Percentiles rank a stretch among this genome's conserved stretches.
These are phyloP conservation scores for Tetramitus jugosus DNA, from an alignment of 208 protist genomes.

Conservation along the genomic window DNA sequence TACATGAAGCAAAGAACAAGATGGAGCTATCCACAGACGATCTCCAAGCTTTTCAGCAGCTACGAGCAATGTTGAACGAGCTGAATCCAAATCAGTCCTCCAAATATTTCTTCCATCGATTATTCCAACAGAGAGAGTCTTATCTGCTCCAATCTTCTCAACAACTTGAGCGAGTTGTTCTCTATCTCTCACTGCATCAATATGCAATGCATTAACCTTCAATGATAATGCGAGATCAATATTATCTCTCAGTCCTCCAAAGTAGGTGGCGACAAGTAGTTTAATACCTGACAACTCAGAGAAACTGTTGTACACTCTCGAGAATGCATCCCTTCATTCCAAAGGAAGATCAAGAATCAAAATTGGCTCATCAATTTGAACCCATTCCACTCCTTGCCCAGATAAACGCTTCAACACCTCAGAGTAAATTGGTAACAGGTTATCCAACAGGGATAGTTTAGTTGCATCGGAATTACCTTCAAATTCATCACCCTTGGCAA, in stretches of 20 bases:
- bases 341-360: constrained; percentile 71
- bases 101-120: constrained; percentile 72
- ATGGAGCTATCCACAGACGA: constrained; percentile 55
- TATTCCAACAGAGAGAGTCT: constrained; percentile 54
- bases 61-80: constrained; percentile 4
- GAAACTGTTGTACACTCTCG: too few species aligned
- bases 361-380: constrained; percentile 72
- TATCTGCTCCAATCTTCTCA: constrained; percentile 33
- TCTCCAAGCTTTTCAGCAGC: constrained; percentile 32
- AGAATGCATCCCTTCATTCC: too few species aligned
- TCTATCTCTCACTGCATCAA: constrained; percentile 49
- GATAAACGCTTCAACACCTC: constrained; percentile 52
- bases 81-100: constrained; percentile 48
- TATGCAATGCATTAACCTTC: constrained; percentile 57
- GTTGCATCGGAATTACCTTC: neutral
- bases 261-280: constrained; percentile 63
- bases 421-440: constrained; percentile 55
- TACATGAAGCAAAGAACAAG: constrained; percentile 64
- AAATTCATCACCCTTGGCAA: constrained; percentile 56
- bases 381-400: constrained; percentile 48
- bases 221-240: constrained; percentile 40
- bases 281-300: too few species aligned
- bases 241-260: constrained; percentile 57
- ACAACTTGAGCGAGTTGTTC: constrained; percentile 28
- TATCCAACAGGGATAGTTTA: constrained; percentile 41